Percentiles rank a stretch among this genome's conserved stretches.
Evolutionary conservation across 2,329 filamentous ascomycete genomes (phyloP).

Genomic region (Aureobasidium lini): DNA sequence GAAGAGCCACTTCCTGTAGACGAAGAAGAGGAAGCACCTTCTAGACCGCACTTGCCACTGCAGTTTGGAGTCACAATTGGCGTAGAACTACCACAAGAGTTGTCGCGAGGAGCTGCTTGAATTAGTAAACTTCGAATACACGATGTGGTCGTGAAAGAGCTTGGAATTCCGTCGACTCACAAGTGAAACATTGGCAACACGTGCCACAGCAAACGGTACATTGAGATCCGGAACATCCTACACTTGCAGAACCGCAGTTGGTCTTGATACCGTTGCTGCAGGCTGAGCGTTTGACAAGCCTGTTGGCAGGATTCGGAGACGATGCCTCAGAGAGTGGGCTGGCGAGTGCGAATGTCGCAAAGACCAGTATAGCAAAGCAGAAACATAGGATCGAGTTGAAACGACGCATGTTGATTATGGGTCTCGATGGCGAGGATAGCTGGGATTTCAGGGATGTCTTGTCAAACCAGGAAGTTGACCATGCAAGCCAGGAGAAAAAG

Average conservation of each 20-base stretch:
- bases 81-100: background rate
- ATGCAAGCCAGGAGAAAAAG: too few species aligned
- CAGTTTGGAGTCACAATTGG: background rate
- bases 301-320: background rate
- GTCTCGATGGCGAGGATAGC: too few species aligned
- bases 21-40: background rate
- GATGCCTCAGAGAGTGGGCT: background rate
- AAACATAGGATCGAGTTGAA: background rate
- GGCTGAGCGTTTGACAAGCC: background rate
- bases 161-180: background rate
- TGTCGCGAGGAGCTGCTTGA: background rate
- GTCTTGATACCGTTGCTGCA: background rate
- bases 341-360: background rate
- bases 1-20: background rate
- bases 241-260: background rate
- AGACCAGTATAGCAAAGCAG: background rate
- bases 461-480: too few species aligned
- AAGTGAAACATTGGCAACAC: background rate
- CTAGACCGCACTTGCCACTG: background rate
- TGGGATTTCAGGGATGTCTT: background rate
- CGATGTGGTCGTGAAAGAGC: too few species aligned
- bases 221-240: background rate
- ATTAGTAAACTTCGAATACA: background rate
- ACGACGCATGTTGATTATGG: background rate
- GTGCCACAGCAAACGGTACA: background rate